phyloP scores from a whole-genome alignment of 768 basidiomycete species.

The Dacryopinax primogenitus region DNA sequence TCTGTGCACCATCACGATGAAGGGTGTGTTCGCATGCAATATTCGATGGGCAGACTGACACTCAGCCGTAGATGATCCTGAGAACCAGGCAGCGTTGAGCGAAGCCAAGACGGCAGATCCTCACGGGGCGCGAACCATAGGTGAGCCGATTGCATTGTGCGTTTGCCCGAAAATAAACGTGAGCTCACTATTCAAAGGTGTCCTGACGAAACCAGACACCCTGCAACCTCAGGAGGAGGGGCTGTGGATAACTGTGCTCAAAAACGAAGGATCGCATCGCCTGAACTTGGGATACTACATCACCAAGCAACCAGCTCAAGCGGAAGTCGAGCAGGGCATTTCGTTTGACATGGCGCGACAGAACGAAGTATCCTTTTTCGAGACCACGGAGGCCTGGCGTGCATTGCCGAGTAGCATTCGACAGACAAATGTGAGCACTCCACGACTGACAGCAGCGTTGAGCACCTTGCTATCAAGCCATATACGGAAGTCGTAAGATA shows the following conservation, averaged over 20 bases:
- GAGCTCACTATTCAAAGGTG: constrained; percentile 33
- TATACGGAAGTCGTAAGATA: constrained; percentile 44
- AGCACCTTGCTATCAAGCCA: constrained; percentile 50
- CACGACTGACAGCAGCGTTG: constrained; percentile 38
- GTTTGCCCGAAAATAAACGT: background rate
- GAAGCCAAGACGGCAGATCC: constrained; percentile 50
- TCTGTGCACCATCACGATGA: constrained; percentile 48
- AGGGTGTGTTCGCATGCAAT: constrained; percentile 32
- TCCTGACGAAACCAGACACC: constrained; percentile 62
- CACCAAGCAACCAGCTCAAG: constrained; percentile 43
- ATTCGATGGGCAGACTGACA: background rate
- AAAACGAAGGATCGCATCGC: constrained; percentile 22
- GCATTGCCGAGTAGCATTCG: background rate
- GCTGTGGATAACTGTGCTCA: constrained; percentile 35
- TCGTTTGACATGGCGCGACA: constrained; percentile 50
- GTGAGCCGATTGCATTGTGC: constrained; percentile 28
- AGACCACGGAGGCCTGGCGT: constrained; percentile 13
- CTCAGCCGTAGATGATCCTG: constrained; percentile 49
- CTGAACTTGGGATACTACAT: constrained; percentile 49
- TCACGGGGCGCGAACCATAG: constrained; percentile 51
- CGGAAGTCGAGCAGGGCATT: constrained; percentile 38
- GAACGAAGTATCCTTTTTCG: constrained; percentile 46
- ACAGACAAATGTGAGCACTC: background rate
- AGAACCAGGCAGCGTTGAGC: constrained; percentile 64
- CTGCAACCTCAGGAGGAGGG: constrained; percentile 44